Conservation (phyloP, 805 yeast species). For the Wickerhamiella shivajii region DNA sequence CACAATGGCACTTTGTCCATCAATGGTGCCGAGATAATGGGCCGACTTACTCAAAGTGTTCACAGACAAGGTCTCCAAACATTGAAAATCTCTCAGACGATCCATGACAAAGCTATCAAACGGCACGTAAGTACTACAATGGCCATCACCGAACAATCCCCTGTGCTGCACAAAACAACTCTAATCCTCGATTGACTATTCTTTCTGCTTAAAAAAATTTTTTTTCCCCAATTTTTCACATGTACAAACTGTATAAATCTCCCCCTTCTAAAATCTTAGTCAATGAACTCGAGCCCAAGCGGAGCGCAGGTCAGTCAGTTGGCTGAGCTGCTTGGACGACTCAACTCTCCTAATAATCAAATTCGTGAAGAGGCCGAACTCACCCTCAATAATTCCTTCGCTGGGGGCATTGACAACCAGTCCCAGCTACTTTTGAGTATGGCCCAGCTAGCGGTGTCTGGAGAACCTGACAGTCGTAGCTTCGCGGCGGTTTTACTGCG, state of each 20-base stretch:
- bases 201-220: no score
- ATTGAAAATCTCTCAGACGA: slow-evolving; percentile 28
- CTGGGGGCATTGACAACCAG: slow-evolving; percentile 36
- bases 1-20: slow-evolving; percentile 47
- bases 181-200: no score
- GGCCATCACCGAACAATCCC: not conserved
- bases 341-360: slow-evolving; percentile 66
- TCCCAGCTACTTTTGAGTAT: slow-evolving; percentile 60
- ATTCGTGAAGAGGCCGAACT: slow-evolving; percentile 68
- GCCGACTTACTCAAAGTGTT: slow-evolving; percentile 55
- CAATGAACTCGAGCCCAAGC: slow-evolving; percentile 6
- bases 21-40: slow-evolving; percentile 56
- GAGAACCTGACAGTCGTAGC: slow-evolving; percentile 41
- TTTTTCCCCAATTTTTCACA: no score
- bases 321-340: slow-evolving; percentile 42
- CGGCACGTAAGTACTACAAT: not conserved
- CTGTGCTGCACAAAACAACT: not conserved
- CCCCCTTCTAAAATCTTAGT: no score
- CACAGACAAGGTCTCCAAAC: slow-evolving; percentile 30
- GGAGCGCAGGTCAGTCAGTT: slow-evolving; percentile 19
- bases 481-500: slow-evolving; percentile 83
- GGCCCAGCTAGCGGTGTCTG: slow-evolving; percentile 60
- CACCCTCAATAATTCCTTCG: slow-evolving; percentile 65
- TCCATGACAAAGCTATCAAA: slow-evolving; percentile 11
- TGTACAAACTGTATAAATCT: no score